A percentile compares a stretch with the other conserved stretches of the same genome.
phyloP scores from a whole-genome alignment of 2,329 filamentous ascomycete genomes.

The Furcasterigmium sp. region DNA sequence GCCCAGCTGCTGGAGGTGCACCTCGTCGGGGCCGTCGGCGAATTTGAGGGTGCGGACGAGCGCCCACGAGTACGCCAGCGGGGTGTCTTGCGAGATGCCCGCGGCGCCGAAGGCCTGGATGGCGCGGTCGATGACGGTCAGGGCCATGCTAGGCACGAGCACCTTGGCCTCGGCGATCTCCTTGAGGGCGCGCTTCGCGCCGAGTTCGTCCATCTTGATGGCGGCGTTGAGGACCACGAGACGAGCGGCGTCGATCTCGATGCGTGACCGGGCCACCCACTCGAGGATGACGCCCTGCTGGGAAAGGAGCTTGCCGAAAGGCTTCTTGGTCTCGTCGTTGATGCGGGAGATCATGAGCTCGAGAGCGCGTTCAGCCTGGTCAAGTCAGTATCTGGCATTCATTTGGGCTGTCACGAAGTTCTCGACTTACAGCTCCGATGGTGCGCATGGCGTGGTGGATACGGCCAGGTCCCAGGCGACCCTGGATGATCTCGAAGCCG shows the following conservation, averaged over 20 bases:
- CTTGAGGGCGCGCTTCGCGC: constrained; percentile 83
- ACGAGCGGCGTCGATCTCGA: constrained; percentile 90
- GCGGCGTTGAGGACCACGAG: constrained; percentile 91
- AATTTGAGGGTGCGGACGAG: constrained; percentile 75
- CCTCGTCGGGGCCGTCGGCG: constrained; percentile 94
- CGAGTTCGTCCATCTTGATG: constrained; percentile 84
- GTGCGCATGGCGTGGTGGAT: constrained; percentile 98
- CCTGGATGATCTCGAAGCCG: constrained; percentile 98
- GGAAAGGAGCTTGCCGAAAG: constrained; percentile 81
- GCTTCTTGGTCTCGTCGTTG: constrained; percentile 86
- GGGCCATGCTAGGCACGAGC: constrained; percentile 73
- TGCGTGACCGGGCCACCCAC: constrained; percentile 85
- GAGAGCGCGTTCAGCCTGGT: constrained; percentile 74
- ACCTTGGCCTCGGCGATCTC: constrained; percentile 97
- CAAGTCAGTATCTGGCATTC: neutral
- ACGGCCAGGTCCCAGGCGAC: constrained; percentile 87
- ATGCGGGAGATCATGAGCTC: constrained; percentile 94
- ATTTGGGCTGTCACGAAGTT: neutral
- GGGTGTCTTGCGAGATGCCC: constrained; percentile 91
- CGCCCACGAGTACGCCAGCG: constrained; percentile 79
- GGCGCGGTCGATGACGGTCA: constrained; percentile 88
- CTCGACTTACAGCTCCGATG: constrained; percentile 66
- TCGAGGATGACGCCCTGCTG: constrained; percentile 94
- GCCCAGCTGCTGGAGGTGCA: constrained; percentile 79
- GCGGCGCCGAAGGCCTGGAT: constrained; percentile 89